A percentile compares a stretch with the other conserved stretches of the same genome.
Conservation (phyloP, 2,329 filamentous ascomycete genomes). For the Ophidiomyces ophidiicola region DNA sequence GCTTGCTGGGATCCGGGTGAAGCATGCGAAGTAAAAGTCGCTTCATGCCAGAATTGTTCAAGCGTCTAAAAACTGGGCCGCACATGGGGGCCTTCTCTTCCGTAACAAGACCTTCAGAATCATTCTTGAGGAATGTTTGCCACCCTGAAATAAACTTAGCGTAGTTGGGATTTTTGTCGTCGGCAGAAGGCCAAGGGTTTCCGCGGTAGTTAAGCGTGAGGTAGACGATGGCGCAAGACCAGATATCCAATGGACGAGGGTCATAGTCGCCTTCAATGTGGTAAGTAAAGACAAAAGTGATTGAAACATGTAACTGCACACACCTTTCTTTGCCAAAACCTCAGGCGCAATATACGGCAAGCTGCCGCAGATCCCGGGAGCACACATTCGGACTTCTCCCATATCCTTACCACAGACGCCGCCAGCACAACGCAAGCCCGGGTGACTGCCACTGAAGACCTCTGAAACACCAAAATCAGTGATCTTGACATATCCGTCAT, state of each 20-base stretch:
- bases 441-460: conserved; percentile 71
- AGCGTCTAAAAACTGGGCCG: conserved; percentile 48
- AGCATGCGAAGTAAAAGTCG: conserved; percentile 69
- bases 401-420: conserved; percentile 64
- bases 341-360: conserved; percentile 80
- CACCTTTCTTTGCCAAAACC: conserved; percentile 55
- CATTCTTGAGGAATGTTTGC: conserved; percentile 52
- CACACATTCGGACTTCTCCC: conserved; percentile 57
- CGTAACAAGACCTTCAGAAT: conserved; percentile 39
- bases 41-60: conserved; percentile 54
- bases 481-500: conserved; percentile 73
- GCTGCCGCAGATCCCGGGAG: conserved; percentile 72
- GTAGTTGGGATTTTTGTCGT: conserved; percentile 47
- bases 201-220: conserved; percentile 61
- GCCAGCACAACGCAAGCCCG: conserved; percentile 59
- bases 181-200: conserved; percentile 62
- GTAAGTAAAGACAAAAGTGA: conserved; percentile 8
- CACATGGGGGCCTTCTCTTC: conserved; percentile 56
- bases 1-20: conserved; percentile 60
- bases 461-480: conserved; percentile 86
- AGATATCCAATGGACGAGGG: conserved; percentile 69
- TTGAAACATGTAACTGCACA: conserved; percentile 15
- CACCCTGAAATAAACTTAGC: conserved; percentile 54
- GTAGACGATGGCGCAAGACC: conserved; percentile 75
- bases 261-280: conserved; percentile 45